phyloP scores from a whole-genome alignment of 768 basidiomycete genomes.

The Amanita muscaria region DNA sequence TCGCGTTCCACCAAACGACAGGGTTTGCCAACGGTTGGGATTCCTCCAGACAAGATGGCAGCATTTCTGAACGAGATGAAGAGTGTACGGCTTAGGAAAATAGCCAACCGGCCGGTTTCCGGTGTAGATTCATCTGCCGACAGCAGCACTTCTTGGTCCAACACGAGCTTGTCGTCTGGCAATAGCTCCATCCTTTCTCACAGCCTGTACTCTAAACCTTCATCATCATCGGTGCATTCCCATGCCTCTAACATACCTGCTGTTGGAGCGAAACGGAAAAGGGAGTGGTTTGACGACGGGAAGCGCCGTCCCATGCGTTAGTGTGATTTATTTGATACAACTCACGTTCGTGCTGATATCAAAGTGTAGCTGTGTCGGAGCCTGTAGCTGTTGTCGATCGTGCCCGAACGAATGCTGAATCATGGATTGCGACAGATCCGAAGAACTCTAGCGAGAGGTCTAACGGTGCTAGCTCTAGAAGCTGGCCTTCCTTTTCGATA shows the following conservation, averaged over 20 bases:
- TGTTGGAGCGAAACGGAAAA: conserved; percentile 24
- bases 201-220: background rate
- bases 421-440: too few species aligned
- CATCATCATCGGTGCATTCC: background rate
- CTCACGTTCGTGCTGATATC: background rate
- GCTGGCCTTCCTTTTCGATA: conserved; percentile 18
- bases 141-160: background rate
- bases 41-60: conserved; percentile 76
- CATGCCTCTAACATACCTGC: background rate
- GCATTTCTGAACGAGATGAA: conserved; percentile 78
- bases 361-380: too few species aligned
- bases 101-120: conserved; percentile 19
- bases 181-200: background rate
- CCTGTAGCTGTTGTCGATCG: too few species aligned
- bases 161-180: background rate
- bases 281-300: conserved; percentile 11
- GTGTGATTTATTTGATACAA: background rate
- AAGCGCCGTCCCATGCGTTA: conserved; percentile 12
- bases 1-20: conserved; percentile 30
- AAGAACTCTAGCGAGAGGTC: conserved; percentile 3
- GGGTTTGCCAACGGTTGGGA: conserved; percentile 61
- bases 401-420: too few species aligned
- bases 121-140: background rate
- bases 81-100: conserved; percentile 57
- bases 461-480: conserved; percentile 9